These are phyloP conservation scores for Pestalotiopsis sp. DNA, from an alignment of 2,329 filamentous ascomycete species.

Conservation along the genomic window DNA sequence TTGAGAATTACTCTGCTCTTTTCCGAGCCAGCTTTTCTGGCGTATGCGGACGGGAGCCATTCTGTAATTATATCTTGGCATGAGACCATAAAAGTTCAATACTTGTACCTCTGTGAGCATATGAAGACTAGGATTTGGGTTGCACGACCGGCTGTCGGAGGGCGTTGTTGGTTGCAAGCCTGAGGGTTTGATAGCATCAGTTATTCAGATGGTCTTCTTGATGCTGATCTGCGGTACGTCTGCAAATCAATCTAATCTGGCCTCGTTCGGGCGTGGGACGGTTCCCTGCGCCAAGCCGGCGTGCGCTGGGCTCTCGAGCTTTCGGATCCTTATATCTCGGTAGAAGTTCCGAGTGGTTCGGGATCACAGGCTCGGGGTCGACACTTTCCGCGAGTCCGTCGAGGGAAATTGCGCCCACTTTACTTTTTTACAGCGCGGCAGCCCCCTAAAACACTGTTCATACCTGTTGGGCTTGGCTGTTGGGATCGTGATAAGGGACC, in stretches of 20 bases:
- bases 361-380: background rate
- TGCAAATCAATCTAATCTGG: background rate
- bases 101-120: background rate
- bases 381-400: background rate
- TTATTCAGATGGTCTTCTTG: background rate
- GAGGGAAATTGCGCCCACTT: background rate
- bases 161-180: background rate
- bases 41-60: background rate
- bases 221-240: background rate
- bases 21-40: background rate
- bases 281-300: background rate
- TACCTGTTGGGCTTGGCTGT: background rate
- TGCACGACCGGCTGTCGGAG: background rate
- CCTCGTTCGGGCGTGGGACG: background rate
- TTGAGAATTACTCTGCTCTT: background rate
- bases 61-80: background rate
- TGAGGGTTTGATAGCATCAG: background rate
- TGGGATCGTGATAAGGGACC: background rate
- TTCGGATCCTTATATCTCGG: background rate
- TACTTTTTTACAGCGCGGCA: background rate
- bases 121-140: background rate
- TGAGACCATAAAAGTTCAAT: background rate
- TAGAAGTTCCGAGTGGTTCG: background rate
- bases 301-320: background rate
- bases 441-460: no score